Percentiles rank a stretch among this genome's conserved stretches.
These are phyloP conservation scores for Lactuca sativa DNA, from an alignment of 129 eudicot genomes.

Conservation along the genomic window DNA sequence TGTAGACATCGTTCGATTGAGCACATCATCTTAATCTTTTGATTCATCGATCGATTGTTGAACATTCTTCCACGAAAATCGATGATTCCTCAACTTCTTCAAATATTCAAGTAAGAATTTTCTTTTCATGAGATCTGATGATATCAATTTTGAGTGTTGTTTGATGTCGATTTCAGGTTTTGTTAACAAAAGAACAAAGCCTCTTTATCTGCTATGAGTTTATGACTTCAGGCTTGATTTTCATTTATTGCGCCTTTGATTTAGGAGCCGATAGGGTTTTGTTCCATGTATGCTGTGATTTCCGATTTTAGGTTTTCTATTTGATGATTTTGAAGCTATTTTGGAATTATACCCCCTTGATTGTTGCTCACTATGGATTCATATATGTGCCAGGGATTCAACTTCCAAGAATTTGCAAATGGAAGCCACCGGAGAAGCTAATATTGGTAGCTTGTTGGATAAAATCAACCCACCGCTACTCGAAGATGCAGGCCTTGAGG, in stretches of 20 bases:
- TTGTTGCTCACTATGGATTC: not conserved
- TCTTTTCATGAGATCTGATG: not conserved
- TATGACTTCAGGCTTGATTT: not conserved
- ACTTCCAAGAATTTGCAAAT: conserved; percentile 7
- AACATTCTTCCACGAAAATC: not conserved
- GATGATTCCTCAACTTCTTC: conserved; percentile 4
- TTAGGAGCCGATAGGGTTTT: not conserved
- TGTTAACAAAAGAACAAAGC: not conserved
- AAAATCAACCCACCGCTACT: conserved; percentile 66
- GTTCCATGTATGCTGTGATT: not conserved
- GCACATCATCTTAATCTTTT: not conserved
- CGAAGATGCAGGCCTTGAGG: conserved; percentile 95
- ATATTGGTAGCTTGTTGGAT: conserved; percentile 37
- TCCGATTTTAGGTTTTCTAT: conserved; percentile 14
- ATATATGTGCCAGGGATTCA: conserved; percentile 14
- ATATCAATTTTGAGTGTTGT: not conserved
- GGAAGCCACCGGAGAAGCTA: conserved; percentile 50
- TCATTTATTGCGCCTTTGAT: not conserved
- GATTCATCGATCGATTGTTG: conserved; percentile 1
- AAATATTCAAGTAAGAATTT: conserved; percentile 2
- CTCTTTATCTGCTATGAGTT: not conserved
- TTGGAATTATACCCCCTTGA: not conserved
- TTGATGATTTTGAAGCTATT: conserved; percentile 7
- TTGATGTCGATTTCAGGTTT: conserved; percentile 6
- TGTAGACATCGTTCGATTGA: not conserved